A percentile compares a stretch with the other conserved stretches of the same genome.
Evolutionary conservation across 768 basidiomycete species (phyloP).

Genomic region (Suillus variegatus): DNA sequence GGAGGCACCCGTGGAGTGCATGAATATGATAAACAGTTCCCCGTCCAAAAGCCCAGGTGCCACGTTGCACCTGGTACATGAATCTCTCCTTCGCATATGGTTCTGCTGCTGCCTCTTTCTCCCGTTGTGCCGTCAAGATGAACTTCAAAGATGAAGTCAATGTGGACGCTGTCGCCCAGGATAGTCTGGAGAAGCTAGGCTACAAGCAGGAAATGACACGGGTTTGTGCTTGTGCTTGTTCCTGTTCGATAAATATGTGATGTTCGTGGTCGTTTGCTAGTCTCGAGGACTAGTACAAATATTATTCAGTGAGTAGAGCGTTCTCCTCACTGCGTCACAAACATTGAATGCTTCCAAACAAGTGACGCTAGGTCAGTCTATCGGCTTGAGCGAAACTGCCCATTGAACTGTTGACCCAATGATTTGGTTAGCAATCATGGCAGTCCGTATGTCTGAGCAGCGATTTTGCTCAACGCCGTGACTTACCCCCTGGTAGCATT

Average conservation of each 20-base stretch:
- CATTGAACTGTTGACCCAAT: slow-evolving; percentile 9
- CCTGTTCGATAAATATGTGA: background rate
- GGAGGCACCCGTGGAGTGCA: background rate
- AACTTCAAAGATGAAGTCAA: slow-evolving; percentile 15
- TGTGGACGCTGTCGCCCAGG: slow-evolving; percentile 27
- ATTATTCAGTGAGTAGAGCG: slow-evolving; percentile 47
- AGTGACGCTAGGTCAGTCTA: slow-evolving; percentile 48
- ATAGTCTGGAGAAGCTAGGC: slow-evolving; percentile 51
- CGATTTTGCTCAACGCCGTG: background rate
- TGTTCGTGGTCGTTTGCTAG: slow-evolving; percentile 25
- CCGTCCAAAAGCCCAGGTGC: background rate
- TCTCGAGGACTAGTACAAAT: slow-evolving; percentile 53
- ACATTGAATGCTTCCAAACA: background rate
- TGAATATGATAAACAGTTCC: background rate
- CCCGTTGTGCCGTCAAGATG: slow-evolving; percentile 10
- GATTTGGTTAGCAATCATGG: slow-evolving; percentile 50
- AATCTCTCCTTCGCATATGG: background rate
- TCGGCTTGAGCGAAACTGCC: background rate
- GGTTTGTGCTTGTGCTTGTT: slow-evolving; percentile 29
- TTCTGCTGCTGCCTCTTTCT: background rate
- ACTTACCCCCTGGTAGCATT: slow-evolving; percentile 41
- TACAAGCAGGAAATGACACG: slow-evolving; percentile 57
- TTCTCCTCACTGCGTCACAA: slow-evolving; percentile 16
- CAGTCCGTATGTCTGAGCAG: slow-evolving; percentile 52
- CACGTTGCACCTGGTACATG: background rate